These are phyloP conservation scores for Erucastrum elatum DNA, from an alignment of 345 rosid genomes.

Conservation along the genomic window DNA sequence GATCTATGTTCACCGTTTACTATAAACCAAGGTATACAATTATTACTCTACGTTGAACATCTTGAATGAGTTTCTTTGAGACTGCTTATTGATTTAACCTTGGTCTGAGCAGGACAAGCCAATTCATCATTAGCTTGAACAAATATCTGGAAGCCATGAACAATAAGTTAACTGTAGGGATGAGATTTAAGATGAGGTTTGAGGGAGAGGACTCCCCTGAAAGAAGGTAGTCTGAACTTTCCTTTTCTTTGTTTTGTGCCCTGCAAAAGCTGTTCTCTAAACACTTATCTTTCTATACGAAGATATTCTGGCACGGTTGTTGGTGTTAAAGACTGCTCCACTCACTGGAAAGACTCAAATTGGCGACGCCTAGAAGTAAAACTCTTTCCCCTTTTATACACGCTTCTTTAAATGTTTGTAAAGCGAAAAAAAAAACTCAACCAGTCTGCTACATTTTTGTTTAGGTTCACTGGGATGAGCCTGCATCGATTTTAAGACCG, in stretches of 20 bases:
- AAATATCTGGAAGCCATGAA: slow-evolving; percentile 70
- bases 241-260: background rate
- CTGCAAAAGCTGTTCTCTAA: slow-evolving; percentile 1
- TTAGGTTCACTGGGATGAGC: slow-evolving; percentile 98
- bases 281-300: slow-evolving; percentile 24
- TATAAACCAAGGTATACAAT: slow-evolving; percentile 81
- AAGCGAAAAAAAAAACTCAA: background rate
- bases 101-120: slow-evolving; percentile 69
- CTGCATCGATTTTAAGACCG: slow-evolving; percentile 75
- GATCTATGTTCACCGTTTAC: slow-evolving; percentile 72
- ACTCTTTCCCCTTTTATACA: background rate
- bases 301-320: slow-evolving; percentile 90
- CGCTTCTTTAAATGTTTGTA: slow-evolving; percentile 10
- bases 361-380: slow-evolving; percentile 88
- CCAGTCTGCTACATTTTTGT: background rate
- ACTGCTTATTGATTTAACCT: slow-evolving; percentile 20
- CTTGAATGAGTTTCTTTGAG: background rate
- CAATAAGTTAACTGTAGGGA: slow-evolving; percentile 65
- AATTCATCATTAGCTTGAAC: slow-evolving; percentile 79
- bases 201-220: slow-evolving; percentile 94
- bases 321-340: slow-evolving; percentile 76
- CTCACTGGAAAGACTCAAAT: slow-evolving; percentile 72
- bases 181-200: slow-evolving; percentile 90
- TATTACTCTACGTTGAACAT: slow-evolving; percentile 5
- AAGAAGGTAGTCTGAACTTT: slow-evolving; percentile 56